Conservation (phyloP, 1,284 basidiomycete genomes). For the Fomitiporia mediterranea region DNA sequence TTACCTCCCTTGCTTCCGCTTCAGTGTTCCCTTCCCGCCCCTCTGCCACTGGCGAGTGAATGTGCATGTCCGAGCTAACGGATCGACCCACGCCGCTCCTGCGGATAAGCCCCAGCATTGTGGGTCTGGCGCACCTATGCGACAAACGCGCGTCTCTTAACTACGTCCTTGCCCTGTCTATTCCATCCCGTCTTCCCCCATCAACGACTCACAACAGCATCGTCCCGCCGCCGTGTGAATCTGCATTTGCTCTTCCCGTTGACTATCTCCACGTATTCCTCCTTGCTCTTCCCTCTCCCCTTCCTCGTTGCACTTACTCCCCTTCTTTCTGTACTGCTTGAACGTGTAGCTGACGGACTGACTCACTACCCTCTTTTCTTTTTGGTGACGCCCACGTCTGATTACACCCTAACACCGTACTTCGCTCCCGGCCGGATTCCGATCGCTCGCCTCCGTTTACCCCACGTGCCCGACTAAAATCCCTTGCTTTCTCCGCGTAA, state of each 20-base stretch:
- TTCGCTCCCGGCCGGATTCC: not conserved
- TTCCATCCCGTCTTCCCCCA: not conserved
- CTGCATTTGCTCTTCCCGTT: not conserved
- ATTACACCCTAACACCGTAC: not conserved
- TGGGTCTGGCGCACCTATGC: not conserved
- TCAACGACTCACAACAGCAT: not conserved
- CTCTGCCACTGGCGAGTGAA: too few relatives aligned
- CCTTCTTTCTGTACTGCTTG: not conserved
- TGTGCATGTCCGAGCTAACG: not conserved
- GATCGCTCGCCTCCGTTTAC: not conserved
- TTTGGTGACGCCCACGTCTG: not conserved
- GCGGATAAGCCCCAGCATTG: not conserved
- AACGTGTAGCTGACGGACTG: too few relatives aligned
- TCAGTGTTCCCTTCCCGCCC: too few relatives aligned
- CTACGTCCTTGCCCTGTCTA: not conserved
- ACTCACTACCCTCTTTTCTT: too few relatives aligned
- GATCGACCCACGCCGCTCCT: slow-evolving; percentile 5
- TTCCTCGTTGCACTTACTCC: not conserved
- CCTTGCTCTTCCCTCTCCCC: not conserved
- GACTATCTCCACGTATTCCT: too few relatives aligned
- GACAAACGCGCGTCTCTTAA: not conserved
- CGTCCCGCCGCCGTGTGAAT: slow-evolving; percentile 1
- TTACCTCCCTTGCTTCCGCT: not conserved
- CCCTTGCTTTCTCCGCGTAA: not conserved
- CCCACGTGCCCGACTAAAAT: not conserved